Conservation (phyloP, 441 rosid species). For the Rhodomyrtus psidioides region DNA sequence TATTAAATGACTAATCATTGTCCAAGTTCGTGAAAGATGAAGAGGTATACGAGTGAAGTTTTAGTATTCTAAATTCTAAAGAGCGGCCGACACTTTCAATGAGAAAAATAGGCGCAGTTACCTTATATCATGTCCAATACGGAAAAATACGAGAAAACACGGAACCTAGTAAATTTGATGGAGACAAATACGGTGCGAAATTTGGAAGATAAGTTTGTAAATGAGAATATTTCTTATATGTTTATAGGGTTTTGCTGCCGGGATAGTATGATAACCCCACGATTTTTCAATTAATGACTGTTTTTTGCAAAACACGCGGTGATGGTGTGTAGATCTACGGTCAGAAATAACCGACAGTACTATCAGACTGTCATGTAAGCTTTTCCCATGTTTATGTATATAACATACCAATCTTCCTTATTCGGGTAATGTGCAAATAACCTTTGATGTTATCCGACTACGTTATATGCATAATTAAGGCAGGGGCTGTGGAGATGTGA, state of each 20-base stretch:
- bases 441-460: neutral
- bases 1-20: neutral
- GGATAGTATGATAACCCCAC: too few species aligned
- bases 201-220: neutral
- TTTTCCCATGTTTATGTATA: neutral
- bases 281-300: too few species aligned
- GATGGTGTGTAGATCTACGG: too few species aligned
- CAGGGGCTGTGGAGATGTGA: conserved; percentile 26
- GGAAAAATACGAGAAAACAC: neutral
- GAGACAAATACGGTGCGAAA: neutral
- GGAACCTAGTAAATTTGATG: neutral
- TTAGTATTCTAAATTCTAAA: neutral
- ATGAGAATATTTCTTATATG: accelerated
- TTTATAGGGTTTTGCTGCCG: neutral
- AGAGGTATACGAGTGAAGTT: neutral
- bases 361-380: too few species aligned
- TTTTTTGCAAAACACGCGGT: too few species aligned
- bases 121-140: neutral
- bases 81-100: neutral
- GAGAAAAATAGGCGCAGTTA: neutral
- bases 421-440: neutral
- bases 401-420: neutral
- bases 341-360: too few species aligned
- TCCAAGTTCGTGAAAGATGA: neutral
- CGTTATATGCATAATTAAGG: neutral